Base-by-base conservation (phyloP, 2,329 filamentous ascomycete genomes). In the Biscogniauxia marginata region DNA sequence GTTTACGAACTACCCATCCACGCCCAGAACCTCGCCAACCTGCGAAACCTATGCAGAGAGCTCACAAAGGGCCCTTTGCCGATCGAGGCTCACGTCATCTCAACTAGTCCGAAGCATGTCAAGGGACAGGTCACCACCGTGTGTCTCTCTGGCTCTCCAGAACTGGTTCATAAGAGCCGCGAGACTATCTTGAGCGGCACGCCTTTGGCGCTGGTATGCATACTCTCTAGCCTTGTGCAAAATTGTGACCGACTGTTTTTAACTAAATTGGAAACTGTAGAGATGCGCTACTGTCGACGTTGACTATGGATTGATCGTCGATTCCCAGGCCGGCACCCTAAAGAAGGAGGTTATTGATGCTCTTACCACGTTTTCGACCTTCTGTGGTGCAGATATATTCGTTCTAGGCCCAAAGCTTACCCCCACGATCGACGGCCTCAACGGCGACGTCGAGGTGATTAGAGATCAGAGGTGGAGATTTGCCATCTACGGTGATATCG, bases 311-410 rank as follows among this genome's bases (percentile, higher is more conserved):
- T 83, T 97, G 64, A 91, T 98, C 69, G 89, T 93, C 71, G 92
- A 96, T 67, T 71, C 82, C 46, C 77, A 76, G 53, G 80, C 81
- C 63, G 85, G 86, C 51, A 85, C 87, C 46, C 81, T 96, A 58
- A 86, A 91, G 70, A 82, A 86, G 61, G 83, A 85, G 49, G 90
- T 97, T 23, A 84, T 93, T 51, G 86, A 91, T 61, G 91, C 93
- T 67, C 83, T 99, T 65, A 91, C 98, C 73, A 87, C 88, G 61
- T 88, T 96, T 68, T 90, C 95, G 9, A 84, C 81, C 63, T 96
- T 89, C 70, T 97, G 93, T 59, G 95, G 95, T 51, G 93, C 96
- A 53, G 95, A 99, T 74, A 96, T 99, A 65, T 99, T 99, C 74
- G 80, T 99, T 49, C 84, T 99, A 50, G 93, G 92, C 55, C 93